Conservation (phyloP, 2,329 filamentous ascomycete species). For the Pseudogymnoascus sp. region DNA sequence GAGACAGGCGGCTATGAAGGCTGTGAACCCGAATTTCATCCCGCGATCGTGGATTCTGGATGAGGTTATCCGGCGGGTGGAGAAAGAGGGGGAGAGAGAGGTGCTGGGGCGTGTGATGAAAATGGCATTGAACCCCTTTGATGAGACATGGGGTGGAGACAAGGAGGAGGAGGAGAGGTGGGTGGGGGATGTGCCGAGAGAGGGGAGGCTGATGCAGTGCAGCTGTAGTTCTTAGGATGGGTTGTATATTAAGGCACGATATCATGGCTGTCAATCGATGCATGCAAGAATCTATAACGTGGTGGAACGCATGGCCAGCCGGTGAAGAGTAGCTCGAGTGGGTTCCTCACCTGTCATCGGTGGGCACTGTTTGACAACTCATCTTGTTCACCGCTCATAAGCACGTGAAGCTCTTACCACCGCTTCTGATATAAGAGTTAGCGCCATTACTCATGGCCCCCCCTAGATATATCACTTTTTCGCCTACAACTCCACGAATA, state of each 20-base stretch:
- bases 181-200: conserved; percentile 75
- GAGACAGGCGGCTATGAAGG: conserved; percentile 68
- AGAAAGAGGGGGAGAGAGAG: conserved; percentile 73
- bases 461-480: too few relatives aligned
- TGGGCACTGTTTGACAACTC: neutral
- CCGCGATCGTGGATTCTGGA: conserved; percentile 89
- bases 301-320: neutral
- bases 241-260: neutral
- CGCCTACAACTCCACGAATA: too few relatives aligned
- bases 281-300: neutral
- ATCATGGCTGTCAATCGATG: neutral
- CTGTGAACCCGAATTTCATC: conserved; percentile 86
- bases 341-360: neutral
- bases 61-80: conserved; percentile 82
- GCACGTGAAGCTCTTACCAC: too few relatives aligned
- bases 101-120: conserved; percentile 73
- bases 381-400: too few relatives aligned
- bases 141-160: conserved; percentile 68
- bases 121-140: conserved; percentile 76
- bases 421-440: too few relatives aligned
- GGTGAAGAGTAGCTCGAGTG: neutral
- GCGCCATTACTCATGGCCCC: too few relatives aligned
- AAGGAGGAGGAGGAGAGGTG: conserved; percentile 72
- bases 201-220: conserved; percentile 78
- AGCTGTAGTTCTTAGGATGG: conserved; percentile 74